Evolutionary conservation across 1,284 basidiomycete genomes (phyloP), one percentile per base, ranked within the genome.

Genomic region (Marasmius tenuissimus): DNA sequence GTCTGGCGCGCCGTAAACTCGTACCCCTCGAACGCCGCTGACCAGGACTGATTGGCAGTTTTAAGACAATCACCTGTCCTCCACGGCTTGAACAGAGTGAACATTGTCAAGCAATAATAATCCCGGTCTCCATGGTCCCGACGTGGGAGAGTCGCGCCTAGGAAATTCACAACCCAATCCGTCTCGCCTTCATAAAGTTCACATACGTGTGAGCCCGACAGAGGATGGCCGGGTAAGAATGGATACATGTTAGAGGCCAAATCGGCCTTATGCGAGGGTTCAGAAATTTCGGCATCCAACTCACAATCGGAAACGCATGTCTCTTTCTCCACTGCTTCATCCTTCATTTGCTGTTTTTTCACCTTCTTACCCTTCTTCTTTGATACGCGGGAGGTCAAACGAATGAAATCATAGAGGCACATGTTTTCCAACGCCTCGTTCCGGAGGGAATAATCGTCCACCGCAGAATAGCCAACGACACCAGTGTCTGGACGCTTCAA

Each of bases 81-180:
- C 68, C 72, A 72, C 4, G 70, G 71, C 35, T 67, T 68, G 52
- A 72, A 73, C 11, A 73, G 61, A 0, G 69, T 68, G 2, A 74
- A 59, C 71, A 74, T 74, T 7, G 69, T 70, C 7, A 39, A 34
- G 47, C 70, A 72, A 50, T 73, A 73, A 57, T 61, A 68, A 61
- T 72, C 68, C 11, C 65, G 27, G 45, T 73, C 69, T 3, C 69
- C 70, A 50, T 64, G 18, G 57, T 72, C 70, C 16, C 35, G 10
- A 10, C 40, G 10, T 10, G 40, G 40, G 10, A 42, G n/a, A 42
- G 40, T 42, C 10, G 40, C 40, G n/a, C 40, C 40, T 42, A 42
- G 11, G n/a, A 42, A 42, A 42, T 42, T 42, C 10, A 42, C 40
- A 42, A 42, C 40, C 10, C 10, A 10, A 10, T 42, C n/a, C 10